Conservation (phyloP, 2,329 filamentous ascomycete genomes). For the Ophiostoma sp. region DNA sequence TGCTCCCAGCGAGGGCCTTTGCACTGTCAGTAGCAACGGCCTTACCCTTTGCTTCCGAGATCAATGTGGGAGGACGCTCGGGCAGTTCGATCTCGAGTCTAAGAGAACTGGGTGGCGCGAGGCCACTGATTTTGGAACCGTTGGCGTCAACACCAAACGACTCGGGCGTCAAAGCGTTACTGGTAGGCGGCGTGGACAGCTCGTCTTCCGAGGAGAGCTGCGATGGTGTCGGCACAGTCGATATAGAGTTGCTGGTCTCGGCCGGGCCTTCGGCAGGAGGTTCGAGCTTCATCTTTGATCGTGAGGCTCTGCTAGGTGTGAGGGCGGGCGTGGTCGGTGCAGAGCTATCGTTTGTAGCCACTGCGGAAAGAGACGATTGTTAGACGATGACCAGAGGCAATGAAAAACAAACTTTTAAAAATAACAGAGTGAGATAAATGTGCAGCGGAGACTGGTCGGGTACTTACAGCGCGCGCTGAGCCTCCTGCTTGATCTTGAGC, state of each 20-base stretch:
- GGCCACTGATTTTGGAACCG: constrained; percentile 18
- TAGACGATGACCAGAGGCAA: background rate
- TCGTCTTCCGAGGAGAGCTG: constrained; percentile 36
- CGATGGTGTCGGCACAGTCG: constrained; percentile 36
- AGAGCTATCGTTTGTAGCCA: background rate
- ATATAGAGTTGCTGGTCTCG: constrained; percentile 32
- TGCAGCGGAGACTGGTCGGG: background rate
- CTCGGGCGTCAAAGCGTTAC: constrained; percentile 38
- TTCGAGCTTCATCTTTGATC: background rate
- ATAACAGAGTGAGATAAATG: background rate
- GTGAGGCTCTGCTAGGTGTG: constrained; percentile 11
- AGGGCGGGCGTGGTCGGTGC: constrained; percentile 14
- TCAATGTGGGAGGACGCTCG: background rate
- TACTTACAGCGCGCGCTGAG: constrained; percentile 19
- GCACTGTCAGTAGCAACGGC: constrained; percentile 36
- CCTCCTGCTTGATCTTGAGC: constrained; percentile 12
- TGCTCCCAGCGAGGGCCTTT: constrained; percentile 44
- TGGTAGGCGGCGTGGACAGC: constrained; percentile 42
- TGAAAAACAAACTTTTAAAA: background rate
- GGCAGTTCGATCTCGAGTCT: constrained; percentile 37
- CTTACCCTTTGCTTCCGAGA: background rate
- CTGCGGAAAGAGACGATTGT: background rate
- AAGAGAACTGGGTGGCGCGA: constrained; percentile 26
- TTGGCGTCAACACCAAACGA: constrained; percentile 25
- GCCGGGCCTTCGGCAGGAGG: constrained; percentile 25